Conservation (phyloP, 2,329 filamentous ascomycete genomes). For the Fusarium sp. region DNA sequence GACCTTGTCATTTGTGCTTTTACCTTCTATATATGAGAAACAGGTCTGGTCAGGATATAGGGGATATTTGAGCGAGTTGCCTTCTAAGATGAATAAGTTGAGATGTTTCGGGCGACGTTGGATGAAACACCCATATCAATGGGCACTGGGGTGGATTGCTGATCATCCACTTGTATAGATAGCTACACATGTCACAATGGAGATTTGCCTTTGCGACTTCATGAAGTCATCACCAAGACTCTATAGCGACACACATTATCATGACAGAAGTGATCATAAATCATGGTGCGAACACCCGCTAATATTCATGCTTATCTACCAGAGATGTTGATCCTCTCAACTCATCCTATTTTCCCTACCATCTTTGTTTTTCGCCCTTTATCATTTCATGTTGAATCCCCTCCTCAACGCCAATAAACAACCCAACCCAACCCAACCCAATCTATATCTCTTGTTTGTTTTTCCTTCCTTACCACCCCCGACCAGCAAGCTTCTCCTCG, state of each 20-base stretch:
- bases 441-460: background rate
- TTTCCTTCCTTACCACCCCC: slow-evolving; percentile 78
- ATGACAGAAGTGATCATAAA: slow-evolving; percentile 13
- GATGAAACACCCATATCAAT: background rate
- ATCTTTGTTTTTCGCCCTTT: background rate
- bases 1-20: background rate
- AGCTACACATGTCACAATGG: background rate
- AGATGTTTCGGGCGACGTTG: background rate
- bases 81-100: background rate
- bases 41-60: background rate
- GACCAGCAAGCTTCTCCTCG: slow-evolving; percentile 83
- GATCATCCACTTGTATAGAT: background rate
- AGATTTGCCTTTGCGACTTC: background rate
- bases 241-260: background rate
- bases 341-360: background rate
- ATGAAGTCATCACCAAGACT: background rate
- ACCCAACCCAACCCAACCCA: background rate
- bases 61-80: background rate
- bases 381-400: slow-evolving; percentile 27
- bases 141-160: background rate
- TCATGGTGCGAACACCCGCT: slow-evolving; percentile 37
- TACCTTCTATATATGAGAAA: slow-evolving; percentile 8
- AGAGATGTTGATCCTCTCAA: slow-evolving; percentile 14
- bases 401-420: slow-evolving; percentile 26
- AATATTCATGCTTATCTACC: slow-evolving; percentile 19